phyloP scores from a whole-genome alignment of 164 flowering plant species.

The Magnolia sinica region DNA sequence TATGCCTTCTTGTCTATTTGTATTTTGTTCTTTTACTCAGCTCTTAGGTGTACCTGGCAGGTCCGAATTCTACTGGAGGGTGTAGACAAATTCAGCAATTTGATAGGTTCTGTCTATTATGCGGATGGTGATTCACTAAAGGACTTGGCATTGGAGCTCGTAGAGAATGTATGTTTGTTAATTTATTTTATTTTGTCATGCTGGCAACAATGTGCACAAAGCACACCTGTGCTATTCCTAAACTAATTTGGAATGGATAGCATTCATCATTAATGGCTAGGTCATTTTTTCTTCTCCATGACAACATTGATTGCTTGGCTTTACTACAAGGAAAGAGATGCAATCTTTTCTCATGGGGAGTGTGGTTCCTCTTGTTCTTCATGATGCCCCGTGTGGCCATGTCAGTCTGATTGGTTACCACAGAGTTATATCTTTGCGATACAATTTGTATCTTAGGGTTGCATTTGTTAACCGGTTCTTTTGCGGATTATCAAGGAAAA shows the following conservation, averaged over 20 bases:
- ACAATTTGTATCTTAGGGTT: no score
- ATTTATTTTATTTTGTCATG: neutral
- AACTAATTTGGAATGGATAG: neutral
- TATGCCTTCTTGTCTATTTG: neutral
- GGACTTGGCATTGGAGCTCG: conserved; percentile 89
- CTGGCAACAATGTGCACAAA: neutral
- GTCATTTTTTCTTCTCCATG: neutral
- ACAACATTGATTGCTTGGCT: no score
- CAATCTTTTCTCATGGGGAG: no score
- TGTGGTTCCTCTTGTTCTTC: no score
- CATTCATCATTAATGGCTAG: neutral
- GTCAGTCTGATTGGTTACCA: no score
- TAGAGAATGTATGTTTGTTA: conserved; percentile 60
- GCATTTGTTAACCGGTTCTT: no score
- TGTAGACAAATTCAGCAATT: conserved; percentile 83
- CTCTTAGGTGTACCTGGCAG: conserved; percentile 36
- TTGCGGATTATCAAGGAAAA: no score
- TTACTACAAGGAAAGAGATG: no score
- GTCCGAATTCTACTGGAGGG: conserved; percentile 94
- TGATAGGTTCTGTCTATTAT: conserved; percentile 88
- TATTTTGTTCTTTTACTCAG: neutral
- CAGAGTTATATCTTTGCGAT: no score
- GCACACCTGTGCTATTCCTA: neutral
- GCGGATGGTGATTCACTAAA: conserved; percentile 87
- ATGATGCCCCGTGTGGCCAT: no score